A percentile compares a stretch with the other conserved stretches of the same genome.
Evolutionary conservation across 495 filamentous ascomycete species (phyloP).

Genomic region (Aspergillus sparsus): DNA sequence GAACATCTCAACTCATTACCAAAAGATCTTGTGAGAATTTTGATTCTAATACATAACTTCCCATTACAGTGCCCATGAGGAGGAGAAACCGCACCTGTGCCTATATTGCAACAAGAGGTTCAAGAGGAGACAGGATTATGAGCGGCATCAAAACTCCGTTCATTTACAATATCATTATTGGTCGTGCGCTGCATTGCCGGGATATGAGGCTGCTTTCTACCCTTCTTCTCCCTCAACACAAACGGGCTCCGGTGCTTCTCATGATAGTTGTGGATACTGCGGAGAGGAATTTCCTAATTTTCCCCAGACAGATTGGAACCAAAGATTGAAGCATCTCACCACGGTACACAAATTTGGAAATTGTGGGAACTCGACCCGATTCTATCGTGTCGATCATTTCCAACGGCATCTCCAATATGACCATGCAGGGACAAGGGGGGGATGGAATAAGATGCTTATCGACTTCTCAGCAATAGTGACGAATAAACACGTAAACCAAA

Average conservation of each 20-base stretch:
- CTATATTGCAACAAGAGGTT: conserved; percentile 91
- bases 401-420: conserved; percentile 98
- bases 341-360: conserved; percentile 95
- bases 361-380: conserved; percentile 98
- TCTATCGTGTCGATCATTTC: conserved; percentile 97
- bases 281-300: conserved; percentile 86
- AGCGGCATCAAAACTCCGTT: conserved; percentile 96
- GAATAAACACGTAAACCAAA: too few species aligned
- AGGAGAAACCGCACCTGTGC: conserved; percentile 95
- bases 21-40: too few species aligned
- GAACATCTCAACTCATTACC: too few species aligned
- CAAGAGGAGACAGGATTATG: conserved; percentile 99
- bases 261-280: conserved; percentile 92
- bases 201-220: conserved; percentile 82
- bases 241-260: conserved; percentile 41
- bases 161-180: conserved; percentile 95
- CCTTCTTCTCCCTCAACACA: conserved; percentile 45
- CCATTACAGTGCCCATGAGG: conserved; percentile 64
- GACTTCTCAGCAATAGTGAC: too few species aligned
- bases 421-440: conserved; percentile 92
- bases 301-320: conserved; percentile 75
- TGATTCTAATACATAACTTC: conserved; percentile 15
- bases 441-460: conserved; percentile 98
- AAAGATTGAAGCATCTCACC: conserved; percentile 80
- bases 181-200: conserved; percentile 85